Base-by-base conservation (phyloP, 1,139 yeast genomes). In the Magnusiomyces paraingens region DNA sequence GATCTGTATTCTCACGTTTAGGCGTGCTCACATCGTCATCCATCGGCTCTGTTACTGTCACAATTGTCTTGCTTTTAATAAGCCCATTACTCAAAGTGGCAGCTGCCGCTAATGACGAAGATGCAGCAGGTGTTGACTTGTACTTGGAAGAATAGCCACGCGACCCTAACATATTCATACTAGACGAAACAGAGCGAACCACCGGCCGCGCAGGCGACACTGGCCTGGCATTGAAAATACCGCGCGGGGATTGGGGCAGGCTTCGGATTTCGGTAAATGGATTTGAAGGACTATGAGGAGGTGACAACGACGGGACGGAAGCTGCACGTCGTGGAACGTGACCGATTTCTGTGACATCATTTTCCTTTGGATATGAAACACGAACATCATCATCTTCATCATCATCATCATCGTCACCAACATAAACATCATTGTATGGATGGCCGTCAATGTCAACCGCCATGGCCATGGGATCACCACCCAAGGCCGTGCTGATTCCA, bases 1-100 rank as follows among this genome's bases (percentile, higher is more conserved):
- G 32, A 10, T 55, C 53, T 6, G 54, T 42, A n/a, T 41, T 35
- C 18, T 50, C 53, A 36, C 55, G 44, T 26, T 55, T 59, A 20
- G 55, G 15, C 36, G 20, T 38, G 20, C 15, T 17, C 14, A 20
- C 20, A 18, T 5, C 22, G 11, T 8, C n/a, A n/a, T 21, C 29
- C 35, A n/a, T 26, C 17, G 26, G 38, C 26, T 14, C 38, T 14
- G 15, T 18, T 12, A 40, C 18, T 40, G 50, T 20, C 15, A 18
- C 29, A 3, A 38, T 6, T 4, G 15, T 10, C 21, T 47, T 3
- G 38, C 21, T 29, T 47, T 11, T 47, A 26, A 26, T 26, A 8
- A 26, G 8, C 32, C 32, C 44, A 40, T 12, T 17, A 14, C 44
- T 40, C 22, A 11, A 3, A 40, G 18, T 40, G 44, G 22, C 32